Percentiles rank a stretch among this genome's conserved stretches.
Conservation (phyloP, 2,329 filamentous ascomycete genomes). For the Calcarisporium arbuscula region DNA sequence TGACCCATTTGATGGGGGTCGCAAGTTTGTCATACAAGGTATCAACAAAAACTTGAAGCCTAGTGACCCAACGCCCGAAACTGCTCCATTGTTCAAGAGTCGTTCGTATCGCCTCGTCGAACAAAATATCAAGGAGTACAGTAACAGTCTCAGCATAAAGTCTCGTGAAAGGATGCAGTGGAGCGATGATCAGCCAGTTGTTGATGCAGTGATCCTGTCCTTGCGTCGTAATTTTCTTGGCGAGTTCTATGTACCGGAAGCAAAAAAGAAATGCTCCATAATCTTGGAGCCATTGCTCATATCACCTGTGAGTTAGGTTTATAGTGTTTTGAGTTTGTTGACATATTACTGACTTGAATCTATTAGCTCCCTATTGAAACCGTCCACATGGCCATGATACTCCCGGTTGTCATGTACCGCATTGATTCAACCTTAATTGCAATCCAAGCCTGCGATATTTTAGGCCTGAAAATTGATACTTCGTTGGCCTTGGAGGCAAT, state of each 20-base stretch:
- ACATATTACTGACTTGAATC: not conserved
- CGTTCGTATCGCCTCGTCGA: slow-evolving; percentile 32
- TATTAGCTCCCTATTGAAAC: slow-evolving; percentile 59
- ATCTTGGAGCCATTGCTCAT: slow-evolving; percentile 72
- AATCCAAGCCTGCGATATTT: slow-evolving; percentile 61
- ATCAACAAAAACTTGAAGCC: slow-evolving; percentile 54
- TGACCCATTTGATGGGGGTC: slow-evolving; percentile 56
- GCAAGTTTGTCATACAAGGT: slow-evolving; percentile 50
- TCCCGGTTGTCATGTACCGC: slow-evolving; percentile 80
- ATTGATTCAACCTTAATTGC: slow-evolving; percentile 78
- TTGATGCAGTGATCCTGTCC: slow-evolving; percentile 66
- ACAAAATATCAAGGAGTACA: slow-evolving; percentile 74
- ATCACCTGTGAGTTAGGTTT: slow-evolving; percentile 56
- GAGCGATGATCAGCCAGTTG: slow-evolving; percentile 69
- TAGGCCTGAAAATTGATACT: slow-evolving; percentile 60
- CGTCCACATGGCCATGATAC: slow-evolving; percentile 66
- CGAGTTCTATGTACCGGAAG: slow-evolving; percentile 48
- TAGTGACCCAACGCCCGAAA: slow-evolving; percentile 56
- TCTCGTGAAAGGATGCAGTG: slow-evolving; percentile 44
- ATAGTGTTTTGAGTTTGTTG: not conserved
- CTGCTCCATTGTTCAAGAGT: slow-evolving; percentile 42
- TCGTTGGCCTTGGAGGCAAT: slow-evolving; percentile 77
- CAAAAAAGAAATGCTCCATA: slow-evolving; percentile 51
- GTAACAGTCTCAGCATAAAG: slow-evolving; percentile 66
- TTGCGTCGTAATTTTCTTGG: slow-evolving; percentile 82